Conservation (phyloP, 2,329 filamentous ascomycete genomes). For the Nigrospora oryzae region DNA sequence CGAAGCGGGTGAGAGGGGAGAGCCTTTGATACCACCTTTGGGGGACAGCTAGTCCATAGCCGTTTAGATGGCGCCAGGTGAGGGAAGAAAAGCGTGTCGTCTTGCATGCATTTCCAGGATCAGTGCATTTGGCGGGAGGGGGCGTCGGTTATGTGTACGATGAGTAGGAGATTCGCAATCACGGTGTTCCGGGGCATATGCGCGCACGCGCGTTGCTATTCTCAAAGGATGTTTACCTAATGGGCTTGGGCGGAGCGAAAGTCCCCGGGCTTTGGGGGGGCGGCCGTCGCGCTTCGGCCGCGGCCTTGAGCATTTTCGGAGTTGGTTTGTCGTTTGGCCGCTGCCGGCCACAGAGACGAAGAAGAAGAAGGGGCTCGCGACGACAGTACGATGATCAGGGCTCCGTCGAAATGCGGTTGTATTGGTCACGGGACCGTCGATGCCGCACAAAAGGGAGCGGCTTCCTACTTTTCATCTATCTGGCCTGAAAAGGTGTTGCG, state of each 20-base stretch:
- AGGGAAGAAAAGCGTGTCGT: constrained; percentile 29
- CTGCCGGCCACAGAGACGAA: neutral
- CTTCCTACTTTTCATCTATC: constrained; percentile 9
- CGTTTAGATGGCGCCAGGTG: constrained; percentile 22
- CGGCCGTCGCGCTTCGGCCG: neutral
- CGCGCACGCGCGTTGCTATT: neutral
- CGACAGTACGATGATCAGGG: too few relatives aligned
- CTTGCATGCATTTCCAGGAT: constrained; percentile 32
- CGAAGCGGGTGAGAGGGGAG: constrained; percentile 10
- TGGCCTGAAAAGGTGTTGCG: constrained; percentile 23
- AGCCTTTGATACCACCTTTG: constrained; percentile 21
- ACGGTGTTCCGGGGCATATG: constrained; percentile 17
- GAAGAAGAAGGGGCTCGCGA: neutral
- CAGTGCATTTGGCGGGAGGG: constrained; percentile 21
- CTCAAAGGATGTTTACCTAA: too few relatives aligned
- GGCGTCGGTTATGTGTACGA: constrained; percentile 20
- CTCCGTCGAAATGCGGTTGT: too few relatives aligned
- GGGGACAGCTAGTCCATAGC: constrained; percentile 23
- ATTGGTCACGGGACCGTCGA: too few relatives aligned
- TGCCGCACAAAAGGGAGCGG: neutral
- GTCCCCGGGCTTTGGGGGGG: neutral
- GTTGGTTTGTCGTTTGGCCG: neutral
- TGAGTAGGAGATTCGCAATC: constrained; percentile 12
- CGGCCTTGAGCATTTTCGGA: neutral
- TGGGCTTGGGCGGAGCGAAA: too few relatives aligned